Percentiles rank a stretch among this genome's conserved stretches.
phyloP scores from a whole-genome alignment of 1,139 yeast genomes.

The Geotrichum restrictum region DNA sequence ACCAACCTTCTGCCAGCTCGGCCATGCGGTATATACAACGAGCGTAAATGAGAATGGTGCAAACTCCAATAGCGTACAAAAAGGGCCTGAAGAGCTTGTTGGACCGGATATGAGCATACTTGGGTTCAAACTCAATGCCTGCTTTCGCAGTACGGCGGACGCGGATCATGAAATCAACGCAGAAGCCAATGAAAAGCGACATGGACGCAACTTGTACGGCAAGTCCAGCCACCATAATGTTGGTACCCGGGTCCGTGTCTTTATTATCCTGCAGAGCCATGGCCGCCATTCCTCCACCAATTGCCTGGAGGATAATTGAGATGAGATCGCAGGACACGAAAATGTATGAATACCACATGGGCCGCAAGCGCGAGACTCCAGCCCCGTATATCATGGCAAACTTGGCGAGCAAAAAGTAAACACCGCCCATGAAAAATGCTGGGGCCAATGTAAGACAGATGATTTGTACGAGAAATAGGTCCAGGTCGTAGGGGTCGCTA shows the following conservation, averaged over 20 bases:
- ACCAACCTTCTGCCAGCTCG: slow-evolving; percentile 74
- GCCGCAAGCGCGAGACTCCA: slow-evolving; percentile 57
- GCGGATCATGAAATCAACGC: slow-evolving; percentile 51
- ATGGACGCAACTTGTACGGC: slow-evolving; percentile 77
- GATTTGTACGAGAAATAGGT: slow-evolving; percentile 60
- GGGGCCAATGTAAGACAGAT: slow-evolving; percentile 77
- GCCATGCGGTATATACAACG: slow-evolving; percentile 78
- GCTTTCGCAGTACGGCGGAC: slow-evolving; percentile 39
- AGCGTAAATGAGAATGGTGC: slow-evolving; percentile 52
- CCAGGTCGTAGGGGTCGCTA: slow-evolving; percentile 39
- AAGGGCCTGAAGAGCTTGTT: slow-evolving; percentile 41
- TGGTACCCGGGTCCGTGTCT: slow-evolving; percentile 53
- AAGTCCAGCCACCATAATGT: slow-evolving; percentile 79
- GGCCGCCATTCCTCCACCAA: slow-evolving; percentile 78
- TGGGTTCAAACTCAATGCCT: slow-evolving; percentile 38
- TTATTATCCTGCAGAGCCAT: slow-evolving; percentile 44
- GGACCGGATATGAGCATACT: slow-evolving; percentile 44
- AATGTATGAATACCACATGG: slow-evolving; percentile 69
- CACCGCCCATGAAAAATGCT: slow-evolving; percentile 84
- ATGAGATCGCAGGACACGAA: slow-evolving; percentile 65
- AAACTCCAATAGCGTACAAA: slow-evolving; percentile 22
- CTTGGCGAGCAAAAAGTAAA: slow-evolving; percentile 74
- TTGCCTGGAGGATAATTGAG: slow-evolving; percentile 71
- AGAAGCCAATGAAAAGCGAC: slow-evolving; percentile 56
- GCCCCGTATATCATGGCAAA: slow-evolving; percentile 67